Base-by-base conservation (phyloP, 2,329 filamentous ascomycete genomes). In the Exophiala mesophila region DNA sequence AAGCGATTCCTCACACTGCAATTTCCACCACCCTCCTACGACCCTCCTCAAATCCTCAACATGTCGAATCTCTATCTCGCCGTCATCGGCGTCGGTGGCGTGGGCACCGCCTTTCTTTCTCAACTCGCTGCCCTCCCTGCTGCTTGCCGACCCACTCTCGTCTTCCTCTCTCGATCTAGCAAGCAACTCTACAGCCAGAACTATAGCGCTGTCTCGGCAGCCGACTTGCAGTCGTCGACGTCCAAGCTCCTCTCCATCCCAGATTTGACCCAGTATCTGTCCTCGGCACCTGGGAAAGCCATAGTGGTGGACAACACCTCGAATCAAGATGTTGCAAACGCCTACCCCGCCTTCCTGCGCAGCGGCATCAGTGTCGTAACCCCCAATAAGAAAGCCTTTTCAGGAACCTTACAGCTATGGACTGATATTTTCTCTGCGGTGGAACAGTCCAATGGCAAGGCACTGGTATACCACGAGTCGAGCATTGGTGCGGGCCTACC, bases 361-460 rank as follows among this genome's bases (percentile, higher is more conserved):
- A 78, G 80, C 51, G 90, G 89, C 9, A 82, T 98, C 64, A 90
- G 81, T 65, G 80, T 98, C 57, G 87, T 97, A 19, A 98, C 92
- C 1, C 89, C 92, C 31, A 98, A 97, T 75, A 98, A 98, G 74
- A 98, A 98, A 69, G 90, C 85, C 10, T 98, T 98, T 68, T 94
- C 88, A 0, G 82, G 85, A 44, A 80, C 78, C 33, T 81, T 86
- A 58, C 73, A 80, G 55, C 72, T 95, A 42, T 98, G 90, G 89
- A 77, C 86, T 59, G 79, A 85, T 50, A 96, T 98, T 60, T 94
- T 94, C 65, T 76, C 86, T 1, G 83, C 88, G 1, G 73, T 76
- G 35, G 64, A 68, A 23, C 63, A 66, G 8, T 49, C 53, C n/a
- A 54, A 61, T 13, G 58, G 54, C 15, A 71, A 74, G 33, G 86